Evolutionary conservation across 768 basidiomycete species (phyloP).

Genomic region (Melanogaster broomeanus): DNA sequence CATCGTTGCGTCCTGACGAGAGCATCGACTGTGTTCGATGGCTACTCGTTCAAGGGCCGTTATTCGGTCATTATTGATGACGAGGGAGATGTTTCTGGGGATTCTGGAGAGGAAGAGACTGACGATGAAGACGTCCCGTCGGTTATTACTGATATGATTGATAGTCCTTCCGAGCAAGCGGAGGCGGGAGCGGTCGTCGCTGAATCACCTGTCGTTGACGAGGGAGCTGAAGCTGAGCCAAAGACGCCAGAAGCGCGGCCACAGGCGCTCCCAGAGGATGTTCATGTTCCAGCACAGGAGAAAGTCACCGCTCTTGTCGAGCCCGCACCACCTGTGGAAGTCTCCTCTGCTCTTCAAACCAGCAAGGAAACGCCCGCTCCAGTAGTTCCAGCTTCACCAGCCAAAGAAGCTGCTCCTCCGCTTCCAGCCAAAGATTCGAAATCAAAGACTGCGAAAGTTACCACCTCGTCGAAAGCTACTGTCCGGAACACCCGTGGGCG

Average conservation of each 20-base stretch:
- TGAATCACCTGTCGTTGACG: slow-evolving; percentile 35
- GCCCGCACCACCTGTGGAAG: slow-evolving; percentile 12
- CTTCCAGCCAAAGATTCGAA: slow-evolving; percentile 35
- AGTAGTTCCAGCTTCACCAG: slow-evolving; percentile 7
- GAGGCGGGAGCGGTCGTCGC: slow-evolving; percentile 34
- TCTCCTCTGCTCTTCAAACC: slow-evolving; percentile 12
- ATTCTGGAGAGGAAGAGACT: slow-evolving; percentile 36
- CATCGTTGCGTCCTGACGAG: slow-evolving; percentile 59
- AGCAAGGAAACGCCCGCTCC: slow-evolving; percentile 11
- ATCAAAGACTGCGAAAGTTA: slow-evolving; percentile 24
- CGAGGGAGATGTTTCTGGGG: slow-evolving; percentile 50
- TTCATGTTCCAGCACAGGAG: slow-evolving; percentile 14
- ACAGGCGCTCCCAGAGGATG: slow-evolving; percentile 33
- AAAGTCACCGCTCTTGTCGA: slow-evolving; percentile 12
- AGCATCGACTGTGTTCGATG: slow-evolving; percentile 84
- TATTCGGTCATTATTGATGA: slow-evolving; percentile 78
- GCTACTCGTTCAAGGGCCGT: slow-evolving; percentile 90
- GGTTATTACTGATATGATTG: slow-evolving; percentile 16
- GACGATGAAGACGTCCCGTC: slow-evolving; percentile 40
- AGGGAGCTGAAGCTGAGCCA: slow-evolving; percentile 56
- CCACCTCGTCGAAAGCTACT: slow-evolving; percentile 14
- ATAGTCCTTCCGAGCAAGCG: slow-evolving; percentile 23
- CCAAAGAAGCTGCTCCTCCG: slow-evolving; percentile 26
- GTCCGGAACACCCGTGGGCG: slow-evolving; percentile 43
- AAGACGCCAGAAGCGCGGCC: slow-evolving; percentile 76